Evolutionary conservation across 1,284 basidiomycete species (phyloP), one percentile per base, ranked within the genome.

Genomic region (Ceratobasidium sp.): DNA sequence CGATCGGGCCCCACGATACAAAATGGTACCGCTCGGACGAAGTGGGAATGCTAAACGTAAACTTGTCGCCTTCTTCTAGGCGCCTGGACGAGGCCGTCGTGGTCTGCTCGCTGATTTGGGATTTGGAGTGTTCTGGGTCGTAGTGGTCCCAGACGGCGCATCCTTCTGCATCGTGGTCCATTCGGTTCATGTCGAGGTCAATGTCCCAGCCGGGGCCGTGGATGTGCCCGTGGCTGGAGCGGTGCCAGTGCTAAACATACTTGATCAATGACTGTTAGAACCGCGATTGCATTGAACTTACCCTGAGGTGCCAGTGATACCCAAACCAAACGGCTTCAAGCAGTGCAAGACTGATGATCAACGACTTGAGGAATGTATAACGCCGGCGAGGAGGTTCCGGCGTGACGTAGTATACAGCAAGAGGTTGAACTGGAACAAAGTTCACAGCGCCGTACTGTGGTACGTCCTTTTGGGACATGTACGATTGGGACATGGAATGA

Each of bases 61-160:
- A 64, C 29, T 64, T 64, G 60, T 64, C 60, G 1, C 47, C 60
- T 8, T 27, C 47, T 45, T 38, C 60, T 3, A 17, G 8, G 35
- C 13, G 56, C 3, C 22, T 25, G 22, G 38, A 31, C 4, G 20
- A 27, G 4, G 31, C 25, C 3, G n/a, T 25, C 42, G 12, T 12
- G 5, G 42, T 47, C 12, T 12, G 31, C 50, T 62, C 5, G 52
- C 13, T 5, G 52, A 3, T 15, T 7, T 47, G 15, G 29, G n/a
- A 47, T 20, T 15, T 32, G 55, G 34, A 32, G 32, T 29, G n/a
- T 17, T 64, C 57, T 3, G 60, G 60, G 22, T 52, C 49, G 25
- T 64, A 64, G 60, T 52, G 60, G 47, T 64, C 60, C 60, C 60
- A 64, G 34, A 64, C 60, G 15, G 60, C 45, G 22, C 60, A 64